A percentile compares a stretch with the other conserved stretches of the same genome.
Conservation (phyloP, 345 rosid species). For the Linum usitatissimum region DNA sequence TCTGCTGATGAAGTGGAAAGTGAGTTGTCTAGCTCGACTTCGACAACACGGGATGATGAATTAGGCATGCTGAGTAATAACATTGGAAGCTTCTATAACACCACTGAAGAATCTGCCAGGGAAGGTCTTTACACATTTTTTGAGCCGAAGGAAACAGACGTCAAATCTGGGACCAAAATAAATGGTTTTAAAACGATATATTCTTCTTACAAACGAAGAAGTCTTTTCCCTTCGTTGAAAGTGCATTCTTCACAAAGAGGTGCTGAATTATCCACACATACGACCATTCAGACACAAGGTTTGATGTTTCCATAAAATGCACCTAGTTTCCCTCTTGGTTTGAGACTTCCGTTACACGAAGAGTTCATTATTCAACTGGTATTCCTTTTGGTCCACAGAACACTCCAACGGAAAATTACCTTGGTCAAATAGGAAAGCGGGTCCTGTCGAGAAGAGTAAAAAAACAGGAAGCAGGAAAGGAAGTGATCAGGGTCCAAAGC, state of each 20-base stretch:
- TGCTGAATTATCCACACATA: slow-evolving; percentile 22
- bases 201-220: slow-evolving; percentile 28
- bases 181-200: slow-evolving; percentile 27
- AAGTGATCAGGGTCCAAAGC: slow-evolving; percentile 24
- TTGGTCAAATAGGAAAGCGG: slow-evolving; percentile 25
- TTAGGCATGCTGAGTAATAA: slow-evolving; percentile 17
- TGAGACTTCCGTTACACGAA: slow-evolving; percentile 10
- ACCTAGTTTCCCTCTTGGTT: slow-evolving; percentile 8
- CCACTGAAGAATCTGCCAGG: slow-evolving; percentile 33
- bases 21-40: neutral
- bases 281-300: slow-evolving; percentile 43
- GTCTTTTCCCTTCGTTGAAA: slow-evolving; percentile 33
- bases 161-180: slow-evolving; percentile 23
- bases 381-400: slow-evolving; percentile 25
- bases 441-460: slow-evolving; percentile 24
- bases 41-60: slow-evolving; percentile 5
- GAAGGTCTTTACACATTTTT: slow-evolving; percentile 54
- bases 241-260: slow-evolving; percentile 21
- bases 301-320: slow-evolving; percentile 14
- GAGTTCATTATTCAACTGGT: slow-evolving; percentile 9
- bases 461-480: slow-evolving; percentile 24
- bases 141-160: slow-evolving; percentile 28
- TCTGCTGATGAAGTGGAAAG: neutral
- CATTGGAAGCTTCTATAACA: slow-evolving; percentile 13
- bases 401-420: slow-evolving; percentile 23